Evolutionary conservation across 768 basidiomycete species (phyloP), one percentile per base, ranked within the genome.

Genomic region (Mycena kentingensis): DNA sequence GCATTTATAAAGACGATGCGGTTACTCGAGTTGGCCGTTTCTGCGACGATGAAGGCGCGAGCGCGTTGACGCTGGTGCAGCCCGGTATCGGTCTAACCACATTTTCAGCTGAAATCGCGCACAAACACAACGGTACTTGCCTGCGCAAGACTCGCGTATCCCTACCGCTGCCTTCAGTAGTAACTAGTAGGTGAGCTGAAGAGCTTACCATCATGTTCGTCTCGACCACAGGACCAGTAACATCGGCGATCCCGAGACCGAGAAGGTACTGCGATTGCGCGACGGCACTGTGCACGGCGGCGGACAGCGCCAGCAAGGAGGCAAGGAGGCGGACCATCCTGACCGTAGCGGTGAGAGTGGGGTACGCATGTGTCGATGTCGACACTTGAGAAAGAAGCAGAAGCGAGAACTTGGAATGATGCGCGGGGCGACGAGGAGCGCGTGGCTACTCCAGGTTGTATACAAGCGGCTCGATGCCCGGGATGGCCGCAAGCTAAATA

Each of bases 141-240:
- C n/a, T n/a, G n/a, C n/a, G n/a, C n/a, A n/a, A n/a, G n/a, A n/a
- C n/a, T n/a, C n/a, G n/a, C n/a, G n/a, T n/a, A n/a, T n/a, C n/a
- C n/a, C n/a, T n/a, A n/a, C n/a, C n/a, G n/a, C n/a, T n/a, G n/a
- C n/a, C n/a, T n/a, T n/a, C n/a, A n/a, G n/a, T n/a, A n/a, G n/a
- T n/a, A n/a, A n/a, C n/a, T n/a, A n/a, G 35, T 5, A 47, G 37
- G 26, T 22, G 15, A 18, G 37, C 28, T 28, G n/a, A 37, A 32
- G 26, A 39, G 37, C n/a, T n/a, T n/a, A n/a, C 86, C 87, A 89
- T 88, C 84, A 90, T 87, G 57, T 88, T 89, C 16, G 88, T 90
- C 73, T 91, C 87, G 5, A 90, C 87, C 16, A 89, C 81, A 49
- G 70, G 84, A 85, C 88, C 86, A 54, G 87, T 90, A 53, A 90